A percentile compares a stretch with the other conserved stretches of the same genome.
Evolutionary conservation across 495 filamentous ascomycete species (phyloP).

Genomic region (Acidiella bohemica): DNA sequence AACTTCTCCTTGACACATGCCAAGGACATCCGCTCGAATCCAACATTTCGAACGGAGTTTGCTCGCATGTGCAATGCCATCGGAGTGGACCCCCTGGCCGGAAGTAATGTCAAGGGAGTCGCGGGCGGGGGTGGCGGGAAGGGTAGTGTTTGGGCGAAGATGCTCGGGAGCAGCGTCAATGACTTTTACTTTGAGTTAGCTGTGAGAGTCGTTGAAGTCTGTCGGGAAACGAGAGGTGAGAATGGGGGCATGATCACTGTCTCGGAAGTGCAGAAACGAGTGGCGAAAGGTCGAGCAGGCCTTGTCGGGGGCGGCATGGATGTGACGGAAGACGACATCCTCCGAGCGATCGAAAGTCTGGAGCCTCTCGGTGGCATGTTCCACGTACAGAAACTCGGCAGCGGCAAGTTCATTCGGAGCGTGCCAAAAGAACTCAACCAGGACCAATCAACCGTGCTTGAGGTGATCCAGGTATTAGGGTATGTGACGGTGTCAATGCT

Average conservation of each 20-base stretch:
- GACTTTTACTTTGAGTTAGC: slow-evolving; percentile 98
- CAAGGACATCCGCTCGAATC: slow-evolving; percentile 88
- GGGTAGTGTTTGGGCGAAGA: slow-evolving; percentile 76
- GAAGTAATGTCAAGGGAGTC: slow-evolving; percentile 43
- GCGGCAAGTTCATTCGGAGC: slow-evolving; percentile 75
- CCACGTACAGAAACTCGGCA: slow-evolving; percentile 65
- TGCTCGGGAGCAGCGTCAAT: slow-evolving; percentile 79
- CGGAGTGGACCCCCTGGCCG: slow-evolving; percentile 81
- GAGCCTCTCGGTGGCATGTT: slow-evolving; percentile 81
- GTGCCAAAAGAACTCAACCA: slow-evolving; percentile 93
- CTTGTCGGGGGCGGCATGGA: slow-evolving; percentile 51
- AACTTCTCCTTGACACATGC: slow-evolving; percentile 89
- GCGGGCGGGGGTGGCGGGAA: slow-evolving; percentile 25
- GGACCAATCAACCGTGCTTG: slow-evolving; percentile 83
- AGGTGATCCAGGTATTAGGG: slow-evolving; percentile 71
- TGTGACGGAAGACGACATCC: slow-evolving; percentile 76
- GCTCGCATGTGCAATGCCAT: slow-evolving; percentile 97
- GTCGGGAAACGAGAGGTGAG: slow-evolving; percentile 70
- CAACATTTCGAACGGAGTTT: slow-evolving; percentile 89
- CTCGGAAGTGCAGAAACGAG: slow-evolving; percentile 58
- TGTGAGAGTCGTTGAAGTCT: slow-evolving; percentile 86
- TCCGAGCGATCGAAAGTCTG: slow-evolving; percentile 76
- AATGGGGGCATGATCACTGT: slow-evolving; percentile 88
- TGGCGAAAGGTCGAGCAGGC: slow-evolving; percentile 45
- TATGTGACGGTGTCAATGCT: slow-evolving; percentile 88